Conservation (phyloP, 75 land plant species). For the Adiantum capillusveneris region DNA sequence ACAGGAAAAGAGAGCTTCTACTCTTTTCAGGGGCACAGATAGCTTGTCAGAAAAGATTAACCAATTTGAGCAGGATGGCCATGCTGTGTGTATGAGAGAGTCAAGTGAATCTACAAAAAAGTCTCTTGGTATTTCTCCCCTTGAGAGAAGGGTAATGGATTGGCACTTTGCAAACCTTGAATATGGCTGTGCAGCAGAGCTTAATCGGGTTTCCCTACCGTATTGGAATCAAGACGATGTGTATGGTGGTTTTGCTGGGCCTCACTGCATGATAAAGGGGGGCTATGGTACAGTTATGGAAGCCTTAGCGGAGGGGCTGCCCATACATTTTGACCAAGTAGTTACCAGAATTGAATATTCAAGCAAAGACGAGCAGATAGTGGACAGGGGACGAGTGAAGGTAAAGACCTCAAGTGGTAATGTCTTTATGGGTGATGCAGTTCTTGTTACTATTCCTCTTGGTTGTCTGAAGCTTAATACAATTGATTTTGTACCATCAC, state of each 20-base stretch:
- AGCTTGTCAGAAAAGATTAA: slow-evolving; percentile 2
- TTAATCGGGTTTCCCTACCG: slow-evolving; percentile 83
- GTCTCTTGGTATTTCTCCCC: slow-evolving; percentile 11
- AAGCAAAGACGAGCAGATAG: slow-evolving; percentile 10
- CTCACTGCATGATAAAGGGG: slow-evolving; percentile 99
- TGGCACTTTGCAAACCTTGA: slow-evolving; percentile 97
- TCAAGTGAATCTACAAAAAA: not conserved
- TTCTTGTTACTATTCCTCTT: slow-evolving; percentile 84
- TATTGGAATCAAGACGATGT: slow-evolving; percentile 98
- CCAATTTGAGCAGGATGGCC: not conserved
- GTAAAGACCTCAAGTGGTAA: slow-evolving; percentile 55
- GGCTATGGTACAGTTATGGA: slow-evolving; percentile 81
- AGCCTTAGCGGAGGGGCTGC: slow-evolving; percentile 61
- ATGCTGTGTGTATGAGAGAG: not conserved
- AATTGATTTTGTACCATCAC: slow-evolving; percentile 63
- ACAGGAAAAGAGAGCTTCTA: not conserved
- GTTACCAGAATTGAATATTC: slow-evolving; percentile 61
- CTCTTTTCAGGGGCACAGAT: not conserved
- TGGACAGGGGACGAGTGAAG: slow-evolving; percentile 39
- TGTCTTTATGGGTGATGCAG: slow-evolving; percentile 80
- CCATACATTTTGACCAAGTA: slow-evolving; percentile 47
- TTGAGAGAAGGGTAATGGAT: slow-evolving; percentile 94
- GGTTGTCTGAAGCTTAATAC: slow-evolving; percentile 81
- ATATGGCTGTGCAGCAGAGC: slow-evolving; percentile 93
- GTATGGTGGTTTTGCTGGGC: slow-evolving; percentile 98